Evolutionary conservation across 768 basidiomycete genomes (phyloP), one percentile per base, ranked within the genome.

Genomic region (Coprinopsis cinerea): DNA sequence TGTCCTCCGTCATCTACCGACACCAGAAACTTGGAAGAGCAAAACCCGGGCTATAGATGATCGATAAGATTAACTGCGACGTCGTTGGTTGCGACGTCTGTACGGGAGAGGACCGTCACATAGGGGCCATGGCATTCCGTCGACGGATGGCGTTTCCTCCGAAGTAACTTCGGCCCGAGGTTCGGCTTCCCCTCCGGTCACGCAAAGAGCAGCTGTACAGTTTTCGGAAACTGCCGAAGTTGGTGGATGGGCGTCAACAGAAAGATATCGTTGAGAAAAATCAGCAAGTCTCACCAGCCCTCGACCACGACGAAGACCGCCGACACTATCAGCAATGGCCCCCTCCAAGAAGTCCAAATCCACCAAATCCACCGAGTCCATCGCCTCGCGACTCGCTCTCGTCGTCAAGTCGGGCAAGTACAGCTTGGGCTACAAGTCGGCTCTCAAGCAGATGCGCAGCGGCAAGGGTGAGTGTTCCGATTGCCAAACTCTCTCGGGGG

Each of bases 351-450:
- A 94, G 76, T 88, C 89, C 64, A 97, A 96, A 75, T 79, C 93
- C 30, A 66, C 91, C 64, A 97, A 96, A 76, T 85, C 84, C 59
- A 87, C 83, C 62, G 93, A 96, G 77, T 92, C 89, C 60, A 94
- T 97, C 72, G 75, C 92, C 59, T 82, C 93, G 60, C 84, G 87
- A 63, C 86, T 95, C 53, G 83, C 88, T 46, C 91, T 99, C 63
- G 94, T 96, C 67, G 92, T 97, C 69, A 98, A 98, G 81, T 97
- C 94, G 58, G 95, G 95, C 59, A 95, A 97, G 73, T 98, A 92
- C 83, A 77, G 80, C 48, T 78, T 98, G 54, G 96, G 96, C 54
- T 97, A 97, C 85, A 98, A 98, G 75, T 91, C 92, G 55, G 92
- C 94, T 46, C 78, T 99, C 64, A 97, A 98, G 82, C 86, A 92